Evolutionary conservation across 768 basidiomycete species (phyloP), one percentile per base, ranked within the genome.

Genomic region (Boletus rubropictus): DNA sequence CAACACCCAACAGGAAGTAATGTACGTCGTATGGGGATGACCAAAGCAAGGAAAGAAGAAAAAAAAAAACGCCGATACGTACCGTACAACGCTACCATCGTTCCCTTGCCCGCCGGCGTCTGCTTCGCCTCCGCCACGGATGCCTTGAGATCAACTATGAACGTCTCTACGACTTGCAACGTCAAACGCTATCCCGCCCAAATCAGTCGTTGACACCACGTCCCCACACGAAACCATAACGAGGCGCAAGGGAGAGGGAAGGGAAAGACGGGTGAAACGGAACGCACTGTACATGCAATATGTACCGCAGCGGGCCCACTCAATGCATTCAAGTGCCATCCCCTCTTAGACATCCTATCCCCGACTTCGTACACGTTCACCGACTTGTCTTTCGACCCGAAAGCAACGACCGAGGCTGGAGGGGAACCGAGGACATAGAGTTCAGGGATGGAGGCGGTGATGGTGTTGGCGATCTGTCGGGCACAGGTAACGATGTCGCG

Each of bases 81-180:
- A 93, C 93, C 93, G 60, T 96, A 98, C 11, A 98, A 62, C 12
- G 84, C 77, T 4, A 96, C 91, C 92, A 97, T 94, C 25, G 80
- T 80, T 7, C 95, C 95, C 58, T 84, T 79, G 6, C 85, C 84
- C 25, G 72, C 70, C 0, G 87, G 82, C 4, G 44, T 21, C 24
- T 69, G 48, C 63, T 83, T 88, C 18, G 89, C 84, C 47, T 87
- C 82, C 36, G 72, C 68, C 7, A 99, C 80, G 0, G 82, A 75
- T 39, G 82, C 82, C 60, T 85, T 86, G 53, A 99, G 73, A 59
- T 98, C 95, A 12, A 78, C 76, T 42, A 98, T 75, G 59, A 99
- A 86, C 33, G 76, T 78, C 51, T 91, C 89, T 34, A 86, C 80
- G 47, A 74, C 72, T 1, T 76, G 68, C 8, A 94, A 76, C n/a